Percentiles rank a stretch among this genome's conserved stretches.
phyloP scores from a whole-genome alignment of 768 basidiomycete genomes.

The Rhizopogon sp. region DNA sequence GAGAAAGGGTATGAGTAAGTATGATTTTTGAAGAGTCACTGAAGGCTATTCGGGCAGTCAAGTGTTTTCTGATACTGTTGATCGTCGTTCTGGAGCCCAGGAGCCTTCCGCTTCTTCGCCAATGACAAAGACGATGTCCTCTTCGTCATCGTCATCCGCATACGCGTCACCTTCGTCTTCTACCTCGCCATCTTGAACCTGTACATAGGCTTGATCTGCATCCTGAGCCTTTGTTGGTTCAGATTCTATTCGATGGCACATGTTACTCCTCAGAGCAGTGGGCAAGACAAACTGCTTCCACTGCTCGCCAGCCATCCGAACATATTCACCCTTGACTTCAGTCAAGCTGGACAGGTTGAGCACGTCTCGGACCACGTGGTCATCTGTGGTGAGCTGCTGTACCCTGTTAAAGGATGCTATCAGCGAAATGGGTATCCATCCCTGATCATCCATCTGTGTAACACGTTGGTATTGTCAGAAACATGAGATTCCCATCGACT shows the following conservation, averaged over 20 bases:
- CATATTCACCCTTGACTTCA: slow-evolving; percentile 65
- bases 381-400: slow-evolving; percentile 54
- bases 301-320: slow-evolving; percentile 53
- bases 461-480: slow-evolving; percentile 1
- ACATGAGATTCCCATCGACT: neutral
- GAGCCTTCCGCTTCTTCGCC: slow-evolving; percentile 38
- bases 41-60: neutral
- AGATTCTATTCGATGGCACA: slow-evolving; percentile 7
- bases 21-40: neutral
- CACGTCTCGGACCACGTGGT: slow-evolving; percentile 62
- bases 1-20: neutral
- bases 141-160: slow-evolving; percentile 63
- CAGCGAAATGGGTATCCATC: slow-evolving; percentile 80
- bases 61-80: neutral
- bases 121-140: slow-evolving; percentile 73
- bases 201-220: neutral
- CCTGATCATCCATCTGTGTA: slow-evolving; percentile 79
- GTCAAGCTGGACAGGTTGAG: slow-evolving; percentile 61
- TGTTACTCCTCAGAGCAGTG: slow-evolving; percentile 47
- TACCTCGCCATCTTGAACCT: slow-evolving; percentile 11
- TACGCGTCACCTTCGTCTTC: slow-evolving; percentile 28
- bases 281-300: slow-evolving; percentile 63
- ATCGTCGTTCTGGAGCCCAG: slow-evolving; percentile 29
- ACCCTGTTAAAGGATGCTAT: slow-evolving; percentile 89
- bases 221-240: neutral